Conservation (phyloP, 129 eudicot species). For the Cynara cardunculus region DNA sequence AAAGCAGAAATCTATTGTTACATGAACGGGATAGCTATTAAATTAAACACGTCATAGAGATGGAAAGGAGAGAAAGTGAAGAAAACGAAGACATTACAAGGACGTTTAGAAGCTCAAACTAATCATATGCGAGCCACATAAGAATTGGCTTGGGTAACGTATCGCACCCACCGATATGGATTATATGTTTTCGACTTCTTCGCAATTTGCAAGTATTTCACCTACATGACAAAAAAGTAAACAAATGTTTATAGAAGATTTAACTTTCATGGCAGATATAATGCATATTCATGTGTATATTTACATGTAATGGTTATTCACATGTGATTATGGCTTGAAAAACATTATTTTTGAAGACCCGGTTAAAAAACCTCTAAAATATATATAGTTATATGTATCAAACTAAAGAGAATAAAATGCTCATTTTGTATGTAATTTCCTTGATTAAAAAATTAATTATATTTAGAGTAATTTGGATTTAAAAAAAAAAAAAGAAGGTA, state of each 20-base stretch:
- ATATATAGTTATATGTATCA: no score
- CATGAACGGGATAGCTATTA: neutral
- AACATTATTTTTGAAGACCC: neutral
- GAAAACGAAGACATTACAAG: neutral
- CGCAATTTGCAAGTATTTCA: conserved; percentile 86
- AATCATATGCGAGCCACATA: conserved; percentile 90
- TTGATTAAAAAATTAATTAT: no score
- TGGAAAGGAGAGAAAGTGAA: neutral
- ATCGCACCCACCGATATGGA: conserved; percentile 94
- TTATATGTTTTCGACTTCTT: conserved; percentile 75
- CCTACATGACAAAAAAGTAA: conserved; percentile 38
- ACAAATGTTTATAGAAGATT: neutral
- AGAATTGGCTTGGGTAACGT: conserved; percentile 90
- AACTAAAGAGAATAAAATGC: no score
- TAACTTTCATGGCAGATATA: neutral
- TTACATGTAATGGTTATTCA: neutral
- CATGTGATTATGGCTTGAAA: neutral
- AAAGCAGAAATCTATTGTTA: neutral
- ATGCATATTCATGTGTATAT: neutral
- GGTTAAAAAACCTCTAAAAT: neutral
- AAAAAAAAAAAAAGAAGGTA: neutral
- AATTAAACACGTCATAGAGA: neutral
- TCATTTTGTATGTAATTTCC: no score
- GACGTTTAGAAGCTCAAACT: neutral
- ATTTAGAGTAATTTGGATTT: neutral